These are phyloP conservation scores for Globisporangium nodosum DNA, from an alignment of 352 stramenopile genomes.

Conservation along the genomic window DNA sequence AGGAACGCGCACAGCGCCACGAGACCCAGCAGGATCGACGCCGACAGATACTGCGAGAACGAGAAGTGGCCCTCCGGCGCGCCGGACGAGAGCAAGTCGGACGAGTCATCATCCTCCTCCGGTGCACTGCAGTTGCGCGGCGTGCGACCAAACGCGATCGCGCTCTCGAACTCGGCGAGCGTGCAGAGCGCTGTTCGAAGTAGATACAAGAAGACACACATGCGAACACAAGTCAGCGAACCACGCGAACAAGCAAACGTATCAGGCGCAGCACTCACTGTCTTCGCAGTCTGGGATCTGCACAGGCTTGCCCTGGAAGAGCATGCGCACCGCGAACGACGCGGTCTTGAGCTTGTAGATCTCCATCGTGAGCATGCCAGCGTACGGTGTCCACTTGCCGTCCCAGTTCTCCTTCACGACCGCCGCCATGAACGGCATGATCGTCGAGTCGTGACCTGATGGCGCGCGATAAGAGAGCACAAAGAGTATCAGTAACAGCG, in stretches of 20 bases:
- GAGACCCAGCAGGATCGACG: constrained; percentile 50
- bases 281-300: constrained; percentile 65
- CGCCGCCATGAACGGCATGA: constrained; percentile 80
- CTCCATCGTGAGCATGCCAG: constrained; percentile 67
- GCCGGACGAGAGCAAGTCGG: constrained; percentile 17
- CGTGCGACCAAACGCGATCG: constrained; percentile 52
- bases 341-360: constrained; percentile 71
- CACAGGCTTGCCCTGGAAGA: constrained; percentile 74
- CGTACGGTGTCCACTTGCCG: constrained; percentile 81
- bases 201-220: neutral
- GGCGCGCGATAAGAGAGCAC: neutral
- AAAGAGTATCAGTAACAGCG: neutral
- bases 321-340: constrained; percentile 50
- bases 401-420: constrained; percentile 74
- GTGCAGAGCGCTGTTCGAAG: constrained; percentile 36
- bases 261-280: constrained; percentile 31
- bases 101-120: constrained; percentile 17
- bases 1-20: constrained; percentile 46
- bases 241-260: neutral
- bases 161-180: constrained; percentile 54
- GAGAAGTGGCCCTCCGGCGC: constrained; percentile 8
- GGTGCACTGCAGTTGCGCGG: constrained; percentile 44
- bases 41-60: constrained; percentile 43
- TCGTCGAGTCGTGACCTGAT: constrained; percentile 72
- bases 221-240: neutral